A percentile compares a stretch with the other conserved stretches of the same genome.
These are phyloP conservation scores for Saccharomycopsis selenospora DNA, from an alignment of 805 yeast species.

Conservation along the genomic window DNA sequence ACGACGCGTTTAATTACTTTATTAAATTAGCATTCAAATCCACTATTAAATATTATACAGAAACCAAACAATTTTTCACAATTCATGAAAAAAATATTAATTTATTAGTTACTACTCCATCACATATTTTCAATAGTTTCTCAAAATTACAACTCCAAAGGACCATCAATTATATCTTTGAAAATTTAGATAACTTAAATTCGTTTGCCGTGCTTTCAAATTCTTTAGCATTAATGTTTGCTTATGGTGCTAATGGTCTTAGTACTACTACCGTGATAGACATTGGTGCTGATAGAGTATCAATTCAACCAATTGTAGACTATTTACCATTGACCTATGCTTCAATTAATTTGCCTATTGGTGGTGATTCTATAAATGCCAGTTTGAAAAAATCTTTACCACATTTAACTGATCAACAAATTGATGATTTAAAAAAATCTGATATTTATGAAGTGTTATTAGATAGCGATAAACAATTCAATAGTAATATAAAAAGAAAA, in stretches of 20 bases:
- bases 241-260: conserved; percentile 50
- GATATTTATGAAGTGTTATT: conserved; percentile 71
- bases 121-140: conserved; percentile 42
- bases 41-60: conserved; percentile 31
- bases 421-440: conserved; percentile 69
- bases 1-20: conserved; percentile 63
- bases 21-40: conserved; percentile 42
- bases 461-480: conserved; percentile 50
- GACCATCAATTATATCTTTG: conserved; percentile 70
- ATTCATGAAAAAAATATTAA: conserved; percentile 46
- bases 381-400: conserved; percentile 51
- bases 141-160: conserved; percentile 57
- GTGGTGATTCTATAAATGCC: conserved; percentile 60
- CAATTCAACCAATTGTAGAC: conserved; percentile 73
- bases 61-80: conserved; percentile 14
- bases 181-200: conserved; percentile 53
- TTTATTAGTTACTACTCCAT: conserved; percentile 56
- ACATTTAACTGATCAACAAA: conserved; percentile 44
- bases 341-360: conserved; percentile 40
- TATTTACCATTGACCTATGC: conserved; percentile 57
- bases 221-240: conserved; percentile 64
- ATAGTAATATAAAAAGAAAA: conserved; percentile 22
- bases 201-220: conserved; percentile 66
- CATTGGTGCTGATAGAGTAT: conserved; percentile 69
- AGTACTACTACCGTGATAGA: conserved; percentile 71